Evolutionary conservation across 805 yeast genomes (phyloP).

Genomic region (Hanseniaspora pseudoguilliermondii): DNA sequence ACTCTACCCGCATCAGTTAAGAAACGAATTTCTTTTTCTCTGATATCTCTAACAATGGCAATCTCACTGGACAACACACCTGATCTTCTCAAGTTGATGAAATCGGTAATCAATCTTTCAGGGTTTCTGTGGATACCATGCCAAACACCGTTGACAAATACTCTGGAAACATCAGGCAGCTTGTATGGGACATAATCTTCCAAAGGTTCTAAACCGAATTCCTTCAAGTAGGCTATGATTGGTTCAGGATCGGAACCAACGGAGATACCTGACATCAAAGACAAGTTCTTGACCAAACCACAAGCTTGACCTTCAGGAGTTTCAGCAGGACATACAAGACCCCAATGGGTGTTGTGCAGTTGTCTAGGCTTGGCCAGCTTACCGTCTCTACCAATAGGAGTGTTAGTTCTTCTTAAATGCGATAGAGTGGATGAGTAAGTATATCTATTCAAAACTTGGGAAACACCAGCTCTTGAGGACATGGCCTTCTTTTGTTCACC

Average conservation of each 20-base stretch:
- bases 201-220: conserved; percentile 98
- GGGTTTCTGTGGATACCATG: conserved; percentile 98
- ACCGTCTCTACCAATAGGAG: conserved; percentile 99
- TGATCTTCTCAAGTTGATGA: conserved; percentile 81
- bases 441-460: conserved; percentile 94
- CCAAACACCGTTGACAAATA: conserved; percentile 98
- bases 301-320: conserved; percentile 99
- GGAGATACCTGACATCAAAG: conserved; percentile 93
- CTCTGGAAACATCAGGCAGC: conserved; percentile 81
- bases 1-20: conserved; percentile 98
- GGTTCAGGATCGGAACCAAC: conserved; percentile 98
- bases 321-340: conserved; percentile 98
- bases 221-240: conserved; percentile 80
- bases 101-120: conserved; percentile 76
- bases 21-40: conserved; percentile 91
- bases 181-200: conserved; percentile 92
- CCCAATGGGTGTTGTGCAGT: conserved; percentile 99
- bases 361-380: conserved; percentile 98
- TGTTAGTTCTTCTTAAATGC: conserved; percentile 96
- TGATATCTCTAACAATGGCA: conserved; percentile 87
- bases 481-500: conserved; percentile 99
- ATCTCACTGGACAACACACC: conserved; percentile 96
- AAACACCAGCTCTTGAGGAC: conserved; percentile 98
- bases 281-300: conserved; percentile 93
- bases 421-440: conserved; percentile 97